These are phyloP conservation scores for Arabis alpina DNA, from an alignment of 345 rosid species.

Conservation along the genomic window DNA sequence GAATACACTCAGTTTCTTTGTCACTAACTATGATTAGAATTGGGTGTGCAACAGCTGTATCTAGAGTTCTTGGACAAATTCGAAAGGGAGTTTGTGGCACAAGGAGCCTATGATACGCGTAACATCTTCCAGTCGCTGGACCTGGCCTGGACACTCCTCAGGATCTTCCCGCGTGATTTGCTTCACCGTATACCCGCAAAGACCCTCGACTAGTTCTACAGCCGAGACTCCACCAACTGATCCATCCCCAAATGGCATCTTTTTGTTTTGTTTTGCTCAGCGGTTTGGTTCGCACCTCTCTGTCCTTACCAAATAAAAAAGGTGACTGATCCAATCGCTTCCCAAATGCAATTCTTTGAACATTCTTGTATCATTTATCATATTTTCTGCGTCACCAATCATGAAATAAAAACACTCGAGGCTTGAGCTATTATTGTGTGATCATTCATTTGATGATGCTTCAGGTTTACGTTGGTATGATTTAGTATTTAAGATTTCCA, in stretches of 20 bases:
- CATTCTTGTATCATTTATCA: neutral
- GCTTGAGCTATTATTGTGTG: neutral
- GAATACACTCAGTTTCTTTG: neutral
- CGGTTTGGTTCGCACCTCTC: constrained; percentile 14
- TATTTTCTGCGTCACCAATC: neutral
- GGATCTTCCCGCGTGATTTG: constrained; percentile 87
- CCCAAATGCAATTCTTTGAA: neutral
- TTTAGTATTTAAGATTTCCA: no score
- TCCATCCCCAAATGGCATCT: constrained; percentile 4
- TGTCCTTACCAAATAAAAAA: neutral
- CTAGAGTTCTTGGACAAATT: no score
- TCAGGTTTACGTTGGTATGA: neutral
- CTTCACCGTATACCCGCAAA: constrained; percentile 90
- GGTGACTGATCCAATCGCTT: constrained; percentile 2
- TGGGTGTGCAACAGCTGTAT: constrained; percentile 10
- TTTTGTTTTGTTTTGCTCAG: constrained; percentile 1
- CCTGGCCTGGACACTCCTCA: constrained; percentile 83
- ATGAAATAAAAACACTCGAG: neutral
- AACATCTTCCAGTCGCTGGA: constrained; percentile 85
- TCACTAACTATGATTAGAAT: neutral
- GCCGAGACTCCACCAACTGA: constrained; percentile 54
- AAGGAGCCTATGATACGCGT: constrained; percentile 89
- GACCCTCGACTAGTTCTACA: constrained; percentile 74
- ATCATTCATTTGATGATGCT: neutral
- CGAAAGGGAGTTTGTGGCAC: constrained; percentile 65